phyloP scores from a whole-genome alignment of 345 rosid genomes.

The Gossypium stocksii region DNA sequence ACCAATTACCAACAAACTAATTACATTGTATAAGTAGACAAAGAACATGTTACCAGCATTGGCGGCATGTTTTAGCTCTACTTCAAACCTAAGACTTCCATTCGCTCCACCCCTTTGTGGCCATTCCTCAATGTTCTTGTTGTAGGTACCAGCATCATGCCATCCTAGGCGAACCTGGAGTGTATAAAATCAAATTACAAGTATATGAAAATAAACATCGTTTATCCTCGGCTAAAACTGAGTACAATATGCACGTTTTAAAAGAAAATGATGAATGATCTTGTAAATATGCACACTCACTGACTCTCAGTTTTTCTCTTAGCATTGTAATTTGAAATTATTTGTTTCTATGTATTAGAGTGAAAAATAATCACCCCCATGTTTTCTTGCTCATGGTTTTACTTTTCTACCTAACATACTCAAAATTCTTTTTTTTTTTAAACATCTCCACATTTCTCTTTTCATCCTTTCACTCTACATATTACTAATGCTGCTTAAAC shows the following conservation, averaged over 20 bases:
- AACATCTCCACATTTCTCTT: too few relatives aligned
- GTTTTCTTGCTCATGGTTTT: too few relatives aligned
- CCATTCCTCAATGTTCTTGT: background rate
- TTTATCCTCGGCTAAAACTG: too few relatives aligned
- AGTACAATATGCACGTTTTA: too few relatives aligned
- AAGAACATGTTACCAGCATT: background rate
- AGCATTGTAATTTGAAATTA: too few relatives aligned
- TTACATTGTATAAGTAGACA: background rate
- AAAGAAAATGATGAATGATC: too few relatives aligned
- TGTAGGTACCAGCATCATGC: background rate
- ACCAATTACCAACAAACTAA: background rate
- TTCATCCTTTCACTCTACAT: background rate
- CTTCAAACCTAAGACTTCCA: background rate
- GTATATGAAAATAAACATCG: background rate
- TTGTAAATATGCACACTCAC: too few relatives aligned
- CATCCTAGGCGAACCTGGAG: background rate
- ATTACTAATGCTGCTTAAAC: background rate
- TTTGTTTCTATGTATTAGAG: too few relatives aligned
- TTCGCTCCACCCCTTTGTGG: background rate
- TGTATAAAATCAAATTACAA: background rate
- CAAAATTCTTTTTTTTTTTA: too few relatives aligned
- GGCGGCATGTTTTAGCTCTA: background rate
- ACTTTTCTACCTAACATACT: too few relatives aligned
- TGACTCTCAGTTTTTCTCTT: too few relatives aligned
- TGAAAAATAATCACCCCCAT: too few relatives aligned